Base-by-base conservation (phyloP, 345 rosid species). In the Microthlaspi erraticum region DNA sequence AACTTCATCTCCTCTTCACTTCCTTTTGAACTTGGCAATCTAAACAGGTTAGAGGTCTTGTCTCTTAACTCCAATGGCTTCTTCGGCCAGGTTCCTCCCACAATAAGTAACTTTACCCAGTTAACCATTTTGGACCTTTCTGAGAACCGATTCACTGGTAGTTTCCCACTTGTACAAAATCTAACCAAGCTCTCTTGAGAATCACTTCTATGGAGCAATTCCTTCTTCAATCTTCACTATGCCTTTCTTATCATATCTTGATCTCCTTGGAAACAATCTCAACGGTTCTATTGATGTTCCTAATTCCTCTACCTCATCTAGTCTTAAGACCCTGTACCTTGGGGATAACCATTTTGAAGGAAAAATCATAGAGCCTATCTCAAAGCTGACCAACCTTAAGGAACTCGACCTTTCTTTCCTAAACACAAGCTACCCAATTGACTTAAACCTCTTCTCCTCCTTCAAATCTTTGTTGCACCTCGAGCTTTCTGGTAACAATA, bases 1-100 rank as follows among this genome's bases (percentile, higher is more conserved):
- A 53, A 53, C 37, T 63, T 72, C 70, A 32, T 4, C 5, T 52
- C 52, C 53, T 71, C 76, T 61, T 18, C 60, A 19, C 31, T 71
- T 9, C 70, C 46, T 16, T 52, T 29, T 1, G 36, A 49, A 12
- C 19, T 71, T 2, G 43, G 69, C 12, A 41, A 60, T 9, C 69
- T 71, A 16, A 36, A 52, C 11, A 62, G 5, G 0, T 19, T 72
- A 61, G 54, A 62, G 54, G 33, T 61, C 26, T 64, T 72, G 6
- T 44, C 1, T 61, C 54, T 71, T 52, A 4, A 26, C 6, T 71
- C 54, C 19, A 71, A 19, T 61, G 37, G 34, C 0, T 61, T 61
- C 0, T 9, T 5, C 0, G 69, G 55, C 20, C 62, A 53, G 42
- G 69, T 71, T 52, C 76, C 76, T 42, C 1, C 69, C 62, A 8